Percentiles rank a stretch among this genome's conserved stretches.
phyloP scores from a whole-genome alignment of 306 rosid genomes.

The Casuarina equisetifolia region DNA sequence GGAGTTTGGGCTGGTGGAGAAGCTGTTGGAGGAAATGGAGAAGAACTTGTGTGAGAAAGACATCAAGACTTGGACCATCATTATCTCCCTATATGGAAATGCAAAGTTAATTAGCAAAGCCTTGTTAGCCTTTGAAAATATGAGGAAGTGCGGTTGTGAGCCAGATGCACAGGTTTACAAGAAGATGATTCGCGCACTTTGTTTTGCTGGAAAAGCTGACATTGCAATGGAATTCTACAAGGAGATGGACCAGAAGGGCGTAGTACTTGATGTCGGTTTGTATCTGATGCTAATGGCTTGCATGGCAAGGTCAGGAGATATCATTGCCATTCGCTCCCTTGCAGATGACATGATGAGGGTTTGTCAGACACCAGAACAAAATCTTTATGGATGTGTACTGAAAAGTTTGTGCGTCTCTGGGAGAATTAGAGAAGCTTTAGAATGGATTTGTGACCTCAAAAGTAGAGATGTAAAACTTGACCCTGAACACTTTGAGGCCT shows the following conservation, averaged over 20 bases:
- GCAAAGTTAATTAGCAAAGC: slow-evolving; percentile 61
- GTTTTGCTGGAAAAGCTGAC: slow-evolving; percentile 64
- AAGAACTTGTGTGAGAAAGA: slow-evolving; percentile 44
- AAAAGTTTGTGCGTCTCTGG: slow-evolving; percentile 68
- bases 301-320: slow-evolving; percentile 62
- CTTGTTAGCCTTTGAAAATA: slow-evolving; percentile 53
- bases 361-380: slow-evolving; percentile 47
- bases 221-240: slow-evolving; percentile 83
- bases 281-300: slow-evolving; percentile 58
- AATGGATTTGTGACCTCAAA: slow-evolving; percentile 69
- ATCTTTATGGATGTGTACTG: slow-evolving; percentile 54
- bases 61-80: slow-evolving; percentile 80
- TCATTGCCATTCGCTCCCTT: slow-evolving; percentile 47
- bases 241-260: slow-evolving; percentile 64
- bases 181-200: slow-evolving; percentile 52
- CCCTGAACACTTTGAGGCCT: slow-evolving; percentile 56
- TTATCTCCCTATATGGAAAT: slow-evolving; percentile 65
- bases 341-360: slow-evolving; percentile 65
- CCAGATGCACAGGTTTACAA: slow-evolving; percentile 68
- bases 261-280: slow-evolving; percentile 49
- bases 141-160: slow-evolving; percentile 58
- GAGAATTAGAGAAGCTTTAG: slow-evolving; percentile 75
- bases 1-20: slow-evolving; percentile 63
- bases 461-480: slow-evolving; percentile 53
- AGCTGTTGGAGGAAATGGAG: slow-evolving; percentile 72